Conservation (phyloP, 1,284 basidiomycete genomes). For the Agaricales sp. region DNA sequence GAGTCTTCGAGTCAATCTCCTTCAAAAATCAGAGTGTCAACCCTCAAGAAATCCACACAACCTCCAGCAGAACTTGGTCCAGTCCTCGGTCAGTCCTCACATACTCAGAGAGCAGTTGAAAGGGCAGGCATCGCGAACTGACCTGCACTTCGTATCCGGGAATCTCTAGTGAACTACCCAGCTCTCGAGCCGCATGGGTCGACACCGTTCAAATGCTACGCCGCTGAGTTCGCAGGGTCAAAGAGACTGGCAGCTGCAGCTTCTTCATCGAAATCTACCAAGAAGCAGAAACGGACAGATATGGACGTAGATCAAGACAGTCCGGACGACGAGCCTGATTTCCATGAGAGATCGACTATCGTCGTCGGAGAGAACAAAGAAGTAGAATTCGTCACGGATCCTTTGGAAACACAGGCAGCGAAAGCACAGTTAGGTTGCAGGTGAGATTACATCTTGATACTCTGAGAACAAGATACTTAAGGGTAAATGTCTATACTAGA, state of each 20-base stretch:
- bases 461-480: slow-evolving; percentile 4
- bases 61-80: neutral
- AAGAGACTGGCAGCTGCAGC: neutral
- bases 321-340: neutral
- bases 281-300: slow-evolving; percentile 15
- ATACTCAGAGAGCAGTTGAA: neutral
- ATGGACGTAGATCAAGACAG: slow-evolving; percentile 14
- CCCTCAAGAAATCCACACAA: neutral
- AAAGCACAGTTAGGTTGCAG: slow-evolving; percentile 43
- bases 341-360: slow-evolving; percentile 16
- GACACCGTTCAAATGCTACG: slow-evolving; percentile 61
- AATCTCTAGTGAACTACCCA: slow-evolving; percentile 66
- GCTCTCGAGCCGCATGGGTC: slow-evolving; percentile 48
- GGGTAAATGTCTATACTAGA: slow-evolving; percentile 20
- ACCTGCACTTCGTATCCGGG: neutral
- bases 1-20: neutral
- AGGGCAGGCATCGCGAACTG: neutral
- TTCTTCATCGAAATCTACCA: neutral
- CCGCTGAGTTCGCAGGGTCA: slow-evolving; percentile 19
- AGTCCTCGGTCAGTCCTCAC: neutral
- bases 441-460: slow-evolving; percentile 27
- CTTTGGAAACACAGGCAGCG: slow-evolving; percentile 46
- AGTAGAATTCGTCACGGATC: slow-evolving; percentile 57
- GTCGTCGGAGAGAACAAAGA: slow-evolving; percentile 35
- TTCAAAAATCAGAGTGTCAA: neutral